These are phyloP conservation scores for Tanozyma kutaoensis DNA, from an alignment of 805 yeast genomes.

Conservation along the genomic window DNA sequence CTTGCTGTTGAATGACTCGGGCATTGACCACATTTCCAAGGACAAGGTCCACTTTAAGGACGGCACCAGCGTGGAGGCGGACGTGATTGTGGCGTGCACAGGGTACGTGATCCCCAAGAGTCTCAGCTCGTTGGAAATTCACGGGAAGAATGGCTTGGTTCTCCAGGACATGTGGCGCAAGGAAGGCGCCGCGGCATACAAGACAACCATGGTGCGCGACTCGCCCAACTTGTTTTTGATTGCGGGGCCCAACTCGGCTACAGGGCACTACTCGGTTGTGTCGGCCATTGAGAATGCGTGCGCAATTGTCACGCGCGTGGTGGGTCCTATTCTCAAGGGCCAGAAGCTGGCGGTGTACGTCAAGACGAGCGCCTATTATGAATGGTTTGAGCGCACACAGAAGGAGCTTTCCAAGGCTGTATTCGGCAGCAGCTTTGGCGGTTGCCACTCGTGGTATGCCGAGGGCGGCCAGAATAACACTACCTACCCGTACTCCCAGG, in stretches of 20 bases:
- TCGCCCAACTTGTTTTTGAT: constrained; percentile 21
- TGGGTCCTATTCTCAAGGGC: constrained; percentile 14
- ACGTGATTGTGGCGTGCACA: constrained; percentile 28
- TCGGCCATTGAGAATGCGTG: constrained; percentile 23
- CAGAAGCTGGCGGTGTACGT: constrained; percentile 14
- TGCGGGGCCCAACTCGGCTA: constrained; percentile 28
- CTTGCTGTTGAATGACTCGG: constrained; percentile 10
- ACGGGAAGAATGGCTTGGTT: constrained; percentile 13
- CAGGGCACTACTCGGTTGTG: constrained; percentile 29
- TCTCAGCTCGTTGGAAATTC: too few relatives aligned
- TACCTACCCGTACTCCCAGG: constrained; percentile 24
- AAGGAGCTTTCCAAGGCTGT: constrained; percentile 13
- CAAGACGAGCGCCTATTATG: constrained; percentile 16
- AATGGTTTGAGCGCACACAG: constrained; percentile 19
- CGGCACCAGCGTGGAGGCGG: constrained; percentile 17
- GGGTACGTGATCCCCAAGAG: constrained; percentile 21
- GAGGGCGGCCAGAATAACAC: constrained; percentile 15
- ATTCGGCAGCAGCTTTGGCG: constrained; percentile 25
- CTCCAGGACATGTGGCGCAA: constrained; percentile 14
- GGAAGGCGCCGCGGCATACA: constrained; percentile 21
- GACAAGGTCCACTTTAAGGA: constrained; percentile 14
- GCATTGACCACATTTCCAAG: constrained; percentile 14
- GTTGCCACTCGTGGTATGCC: constrained; percentile 28
- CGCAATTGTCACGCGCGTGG: constrained; percentile 10
- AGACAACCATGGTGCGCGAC: constrained; percentile 17